Evolutionary conservation across 1,284 basidiomycete species (phyloP).

Genomic region (Ganoderma meredithae): DNA sequence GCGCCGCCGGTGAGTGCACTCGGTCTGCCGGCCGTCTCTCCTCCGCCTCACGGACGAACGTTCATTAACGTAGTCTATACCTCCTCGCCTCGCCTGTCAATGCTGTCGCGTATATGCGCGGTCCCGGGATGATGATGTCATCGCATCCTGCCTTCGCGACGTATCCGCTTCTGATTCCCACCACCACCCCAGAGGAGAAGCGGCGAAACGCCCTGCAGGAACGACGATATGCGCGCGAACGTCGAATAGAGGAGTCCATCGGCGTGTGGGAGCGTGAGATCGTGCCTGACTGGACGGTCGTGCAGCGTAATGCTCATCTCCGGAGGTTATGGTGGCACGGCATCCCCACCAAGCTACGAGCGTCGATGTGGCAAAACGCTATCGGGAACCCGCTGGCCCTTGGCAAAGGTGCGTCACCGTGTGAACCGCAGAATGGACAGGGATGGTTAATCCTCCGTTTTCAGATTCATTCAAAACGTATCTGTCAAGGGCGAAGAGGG

Average conservation of each 20-base stretch:
- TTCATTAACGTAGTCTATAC: slow-evolving; percentile 40
- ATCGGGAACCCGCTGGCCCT: slow-evolving; percentile 91
- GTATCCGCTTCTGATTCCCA: neutral
- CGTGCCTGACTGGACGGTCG: slow-evolving; percentile 84
- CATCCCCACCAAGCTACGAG: slow-evolving; percentile 86
- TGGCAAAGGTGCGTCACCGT: slow-evolving; percentile 71
- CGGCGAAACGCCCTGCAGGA: slow-evolving; percentile 68
- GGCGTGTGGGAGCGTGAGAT: slow-evolving; percentile 83
- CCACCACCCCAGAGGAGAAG: slow-evolving; percentile 63
- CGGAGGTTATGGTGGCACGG: slow-evolving; percentile 92
- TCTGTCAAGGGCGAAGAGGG: slow-evolving; percentile 76
- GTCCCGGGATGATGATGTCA: neutral
- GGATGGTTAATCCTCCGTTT: slow-evolving; percentile 7
- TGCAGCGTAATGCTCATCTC: slow-evolving; percentile 68
- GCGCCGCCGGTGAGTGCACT: slow-evolving; percentile 67
- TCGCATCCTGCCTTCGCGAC: slow-evolving; percentile 1
- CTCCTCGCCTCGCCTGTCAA: slow-evolving; percentile 5
- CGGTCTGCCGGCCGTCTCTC: slow-evolving; percentile 15
- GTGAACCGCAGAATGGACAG: neutral
- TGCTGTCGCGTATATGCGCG: slow-evolving; percentile 12
- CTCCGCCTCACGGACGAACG: slow-evolving; percentile 34
- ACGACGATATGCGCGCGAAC: slow-evolving; percentile 71
- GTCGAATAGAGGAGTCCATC: slow-evolving; percentile 72
- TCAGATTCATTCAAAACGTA: slow-evolving; percentile 82
- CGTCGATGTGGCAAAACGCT: slow-evolving; percentile 87